Evolutionary conservation across 208 protist species (phyloP).

Genomic region (Endotrypanum monterogeii): DNA sequence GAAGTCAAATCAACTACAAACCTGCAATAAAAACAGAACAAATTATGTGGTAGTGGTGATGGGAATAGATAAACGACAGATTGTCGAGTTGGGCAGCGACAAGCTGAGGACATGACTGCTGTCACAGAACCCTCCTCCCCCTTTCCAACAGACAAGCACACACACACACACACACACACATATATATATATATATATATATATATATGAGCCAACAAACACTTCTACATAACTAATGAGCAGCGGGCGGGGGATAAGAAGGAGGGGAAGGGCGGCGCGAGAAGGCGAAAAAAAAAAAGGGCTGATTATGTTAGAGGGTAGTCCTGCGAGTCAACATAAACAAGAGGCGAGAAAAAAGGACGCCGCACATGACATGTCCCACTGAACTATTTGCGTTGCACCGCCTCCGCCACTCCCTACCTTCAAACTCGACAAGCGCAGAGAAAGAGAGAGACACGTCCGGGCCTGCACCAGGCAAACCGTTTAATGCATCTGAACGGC

Average conservation of each 20-base stretch:
- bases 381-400: too few species aligned
- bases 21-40: too few species aligned
- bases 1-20: neutral
- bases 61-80: neutral
- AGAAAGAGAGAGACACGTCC: neutral
- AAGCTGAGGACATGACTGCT: neutral
- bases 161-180: conserved; percentile 4
- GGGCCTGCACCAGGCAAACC: neutral
- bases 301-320: too few species aligned
- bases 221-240: neutral
- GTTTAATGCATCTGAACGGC: conserved; percentile 43
- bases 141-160: neutral
- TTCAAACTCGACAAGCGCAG: neutral
- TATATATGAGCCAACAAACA: neutral
- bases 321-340: too few species aligned
- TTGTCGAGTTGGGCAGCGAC: neutral
- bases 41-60: too few species aligned
- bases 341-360: neutral
- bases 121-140: neutral
- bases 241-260: neutral
- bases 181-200: neutral
- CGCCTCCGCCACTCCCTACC: neutral
- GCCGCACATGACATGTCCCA: neutral
- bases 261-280: neutral
- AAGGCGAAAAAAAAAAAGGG: neutral